Percentiles rank a stretch among this genome's conserved stretches.
phyloP scores from a whole-genome alignment of 2,329 filamentous ascomycete species.

The Monosporascus ibericus region DNA sequence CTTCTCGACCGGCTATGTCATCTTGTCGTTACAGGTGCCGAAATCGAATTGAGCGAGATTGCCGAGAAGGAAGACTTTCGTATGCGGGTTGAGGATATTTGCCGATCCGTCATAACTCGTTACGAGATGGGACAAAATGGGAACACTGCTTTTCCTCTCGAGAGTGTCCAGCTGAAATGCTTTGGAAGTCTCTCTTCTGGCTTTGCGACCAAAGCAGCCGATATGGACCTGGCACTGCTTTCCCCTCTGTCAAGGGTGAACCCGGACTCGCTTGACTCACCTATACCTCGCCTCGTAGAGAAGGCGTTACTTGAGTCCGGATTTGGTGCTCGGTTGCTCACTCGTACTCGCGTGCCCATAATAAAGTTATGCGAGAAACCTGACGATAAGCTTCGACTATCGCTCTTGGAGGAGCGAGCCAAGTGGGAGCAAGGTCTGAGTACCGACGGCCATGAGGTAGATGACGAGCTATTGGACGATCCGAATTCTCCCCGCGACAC shows the following conservation, averaged over 20 bases:
- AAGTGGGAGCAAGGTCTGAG: slow-evolving; percentile 63
- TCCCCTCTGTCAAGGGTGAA: slow-evolving; percentile 53
- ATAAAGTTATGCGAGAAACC: slow-evolving; percentile 79
- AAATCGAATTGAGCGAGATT: slow-evolving; percentile 59
- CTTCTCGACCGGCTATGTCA: slow-evolving; percentile 44
- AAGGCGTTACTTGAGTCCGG: slow-evolving; percentile 66
- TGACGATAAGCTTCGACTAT: slow-evolving; percentile 49
- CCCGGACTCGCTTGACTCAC: slow-evolving; percentile 48
- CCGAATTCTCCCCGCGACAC: slow-evolving; percentile 9
- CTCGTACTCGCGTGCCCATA: slow-evolving; percentile 76
- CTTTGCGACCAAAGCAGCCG: slow-evolving; percentile 80
- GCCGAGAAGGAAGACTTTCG: slow-evolving; percentile 68
- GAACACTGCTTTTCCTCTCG: slow-evolving; percentile 40
- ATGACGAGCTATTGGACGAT: slow-evolving; percentile 26
- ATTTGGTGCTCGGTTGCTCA: slow-evolving; percentile 70
- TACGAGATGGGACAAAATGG: slow-evolving; percentile 41
- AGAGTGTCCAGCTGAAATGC: slow-evolving; percentile 62
- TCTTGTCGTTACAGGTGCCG: slow-evolving; percentile 48
- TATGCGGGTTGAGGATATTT: slow-evolving; percentile 55
- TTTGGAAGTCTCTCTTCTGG: slow-evolving; percentile 81
- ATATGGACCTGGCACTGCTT: slow-evolving; percentile 81
- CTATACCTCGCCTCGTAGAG: slow-evolving; percentile 69
- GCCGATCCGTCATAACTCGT: slow-evolving; percentile 50
- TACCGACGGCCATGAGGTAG: slow-evolving; percentile 31
- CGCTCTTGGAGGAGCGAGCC: slow-evolving; percentile 57